Evolutionary conservation across 148 eudicot genomes (phyloP).

Genomic region (Silene uniflora): DNA sequence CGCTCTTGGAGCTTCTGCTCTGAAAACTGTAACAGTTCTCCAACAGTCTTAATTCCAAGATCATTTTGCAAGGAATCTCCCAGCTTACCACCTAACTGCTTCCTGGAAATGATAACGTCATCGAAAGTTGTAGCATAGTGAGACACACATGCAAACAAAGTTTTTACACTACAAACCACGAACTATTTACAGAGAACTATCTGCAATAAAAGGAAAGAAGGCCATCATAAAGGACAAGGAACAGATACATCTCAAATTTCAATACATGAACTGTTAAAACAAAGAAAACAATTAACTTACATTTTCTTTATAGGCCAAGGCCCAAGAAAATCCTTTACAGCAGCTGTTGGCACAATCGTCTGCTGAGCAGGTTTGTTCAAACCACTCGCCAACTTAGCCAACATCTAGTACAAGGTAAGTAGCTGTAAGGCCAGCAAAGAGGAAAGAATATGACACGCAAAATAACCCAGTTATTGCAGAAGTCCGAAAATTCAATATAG

Average conservation of each 20-base stretch:
- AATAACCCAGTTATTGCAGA: neutral
- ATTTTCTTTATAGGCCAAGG: slow-evolving; percentile 89
- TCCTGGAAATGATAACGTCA: slow-evolving; percentile 47
- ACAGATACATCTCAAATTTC: neutral
- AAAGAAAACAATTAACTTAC: slow-evolving; percentile 35
- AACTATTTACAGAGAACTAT: slow-evolving; percentile 5
- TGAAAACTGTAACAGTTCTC: slow-evolving; percentile 74
- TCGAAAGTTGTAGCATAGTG: slow-evolving; percentile 9
- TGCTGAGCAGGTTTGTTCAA: slow-evolving; percentile 98
- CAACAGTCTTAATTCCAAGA: slow-evolving; percentile 73
- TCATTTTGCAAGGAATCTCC: slow-evolving; percentile 78
- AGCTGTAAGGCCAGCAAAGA: slow-evolving; percentile 10
- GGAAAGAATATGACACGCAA: neutral
- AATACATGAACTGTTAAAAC: neutral
- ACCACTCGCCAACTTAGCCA: slow-evolving; percentile 90
- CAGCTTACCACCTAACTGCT: slow-evolving; percentile 96
- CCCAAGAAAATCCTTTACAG: slow-evolving; percentile 67
- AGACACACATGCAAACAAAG: neutral
- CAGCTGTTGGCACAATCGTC: slow-evolving; percentile 70
- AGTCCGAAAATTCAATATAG: neutral
- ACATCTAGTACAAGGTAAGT: slow-evolving; percentile 49
- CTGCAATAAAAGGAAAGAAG: neutral
- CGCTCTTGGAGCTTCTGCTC: slow-evolving; percentile 78
- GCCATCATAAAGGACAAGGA: neutral
- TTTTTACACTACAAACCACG: neutral